Conservation (phyloP, 1,139 yeast species). For the Candida sanyaensis region DNA sequence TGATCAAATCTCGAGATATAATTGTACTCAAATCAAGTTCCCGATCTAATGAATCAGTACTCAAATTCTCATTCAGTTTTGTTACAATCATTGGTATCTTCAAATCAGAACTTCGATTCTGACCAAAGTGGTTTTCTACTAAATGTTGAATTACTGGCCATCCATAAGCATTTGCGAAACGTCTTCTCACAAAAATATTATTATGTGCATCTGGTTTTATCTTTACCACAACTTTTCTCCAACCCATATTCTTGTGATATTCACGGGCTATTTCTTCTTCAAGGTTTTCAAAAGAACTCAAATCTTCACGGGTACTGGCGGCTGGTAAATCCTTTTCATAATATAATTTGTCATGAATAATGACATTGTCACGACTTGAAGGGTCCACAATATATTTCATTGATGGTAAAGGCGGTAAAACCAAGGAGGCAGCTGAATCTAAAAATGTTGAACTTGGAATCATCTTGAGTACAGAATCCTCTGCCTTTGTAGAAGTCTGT, state of each 20-base stretch:
- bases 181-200: slow-evolving; percentile 83
- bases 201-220: slow-evolving; percentile 95
- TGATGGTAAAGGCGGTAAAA: slow-evolving; percentile 88
- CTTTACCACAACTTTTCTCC: slow-evolving; percentile 91
- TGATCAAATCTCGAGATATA: slow-evolving; percentile 37
- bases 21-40: slow-evolving; percentile 32
- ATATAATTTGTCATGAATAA: slow-evolving; percentile 45
- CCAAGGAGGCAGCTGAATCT: slow-evolving; percentile 78
- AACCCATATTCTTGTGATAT: slow-evolving; percentile 81
- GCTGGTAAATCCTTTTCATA: slow-evolving; percentile 35
- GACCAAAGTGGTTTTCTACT: slow-evolving; percentile 40
- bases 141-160: slow-evolving; percentile 92
- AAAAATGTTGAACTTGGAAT: slow-evolving; percentile 75
- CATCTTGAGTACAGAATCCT: slow-evolving; percentile 4
- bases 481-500: background rate
- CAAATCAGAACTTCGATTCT: slow-evolving; percentile 12
- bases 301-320: background rate
- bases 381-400: slow-evolving; percentile 68
- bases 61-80: background rate
- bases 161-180: slow-evolving; percentile 93
- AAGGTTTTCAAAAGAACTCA: slow-evolving; percentile 27
- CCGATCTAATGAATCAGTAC: slow-evolving; percentile 26
- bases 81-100: slow-evolving; percentile 4
- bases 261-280: slow-evolving; percentile 88
- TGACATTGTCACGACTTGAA: slow-evolving; percentile 34